Evolutionary conservation across 208 protist genomes (phyloP), one percentile per base, ranked within the genome.

Genomic region (Acanthamoeba triangularis): DNA sequence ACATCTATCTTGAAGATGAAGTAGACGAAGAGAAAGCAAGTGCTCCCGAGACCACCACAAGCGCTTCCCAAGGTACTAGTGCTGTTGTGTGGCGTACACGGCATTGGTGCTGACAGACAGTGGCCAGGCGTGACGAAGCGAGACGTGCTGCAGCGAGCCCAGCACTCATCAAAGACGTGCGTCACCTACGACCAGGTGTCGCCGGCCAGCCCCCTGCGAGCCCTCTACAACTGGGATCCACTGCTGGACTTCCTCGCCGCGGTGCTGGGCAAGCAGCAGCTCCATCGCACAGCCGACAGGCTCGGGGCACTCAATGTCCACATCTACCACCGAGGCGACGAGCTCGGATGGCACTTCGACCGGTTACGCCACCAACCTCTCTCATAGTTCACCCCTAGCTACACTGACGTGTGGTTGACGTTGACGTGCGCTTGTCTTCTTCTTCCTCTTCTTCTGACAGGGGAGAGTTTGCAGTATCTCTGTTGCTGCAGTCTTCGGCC

Each of bases 401-500:
- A n/a, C n/a, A n/a, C n/a, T n/a, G n/a, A n/a, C n/a, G n/a, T n/a
- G n/a, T n/a, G n/a, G n/a, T n/a, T n/a, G n/a, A n/a, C n/a, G n/a
- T n/a, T n/a, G n/a, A n/a, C n/a, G n/a, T n/a, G n/a, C n/a, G n/a
- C n/a, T n/a, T n/a, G n/a, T n/a, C n/a, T n/a, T n/a, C n/a, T n/a
- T n/a, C n/a, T n/a, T n/a, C n/a, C n/a, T n/a, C n/a, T n/a, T n/a
- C n/a, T n/a, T n/a, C n/a, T n/a, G n/a, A 78, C 69, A 65, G 87
- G 14, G 87, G 87, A 8, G 87, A 93, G 87, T 93, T 93, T 74
- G 87, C 87, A 16, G 63, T 93, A 3, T 74, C 87, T 18, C 61
- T 93, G 61, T 33, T 93, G 14, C 87, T 93, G 47, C 87, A 93
- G 41, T 93, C 87, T n/a, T n/a, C n/a, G n/a, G n/a, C n/a, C n/a